Evolutionary conservation across 2,329 filamentous ascomycete genomes (phyloP), one percentile per base, ranked within the genome.

Genomic region (Talaromyces sp.): DNA sequence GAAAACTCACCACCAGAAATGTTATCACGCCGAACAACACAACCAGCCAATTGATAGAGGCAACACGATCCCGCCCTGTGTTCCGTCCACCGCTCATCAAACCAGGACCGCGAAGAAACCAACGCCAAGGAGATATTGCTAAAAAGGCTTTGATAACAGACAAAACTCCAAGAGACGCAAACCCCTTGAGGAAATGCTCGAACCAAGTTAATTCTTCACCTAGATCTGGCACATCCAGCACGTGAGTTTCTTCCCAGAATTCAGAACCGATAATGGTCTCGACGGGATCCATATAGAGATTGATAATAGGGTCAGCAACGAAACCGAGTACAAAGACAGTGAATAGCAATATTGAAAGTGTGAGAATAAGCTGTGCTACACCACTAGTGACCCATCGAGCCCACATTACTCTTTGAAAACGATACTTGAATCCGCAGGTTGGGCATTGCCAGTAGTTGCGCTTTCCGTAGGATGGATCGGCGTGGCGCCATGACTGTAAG

Each of bases 291-390:
- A 93, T 78, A 80, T 93, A 96, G 31, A 96, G 79, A 69, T 92
- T 91, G 74, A 98, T 88, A 64, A 98, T 91, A 1, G 93, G 93
- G 75, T 98, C 93, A 64, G 93, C 93, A 67, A 98, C 78, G 70
- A 97, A 98, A 46, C 95, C 95, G 62, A 98, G 85, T 0, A 91
- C 42, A 71, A 96, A 98, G 28, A 96, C 83, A 58, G 88, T 83
- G 48, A 87, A 65, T 39, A 92, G 63, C 67, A 97, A 84, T 66
- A 96, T 89, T 21, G 82, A 57, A 2, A 91, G 68, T 0, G 93
- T 97, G 68, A 98, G 79, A 1, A 78, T 72, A 33, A 91, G 79
- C 71, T 96, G 89, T 4, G 89, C 81, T 61, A 84, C 75, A 67
- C 82, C 82, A 78, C 87, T 90, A 72, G 84, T 86, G 58, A 92